phyloP scores from a whole-genome alignment of 345 rosid species.

The Garcia nutans region DNA sequence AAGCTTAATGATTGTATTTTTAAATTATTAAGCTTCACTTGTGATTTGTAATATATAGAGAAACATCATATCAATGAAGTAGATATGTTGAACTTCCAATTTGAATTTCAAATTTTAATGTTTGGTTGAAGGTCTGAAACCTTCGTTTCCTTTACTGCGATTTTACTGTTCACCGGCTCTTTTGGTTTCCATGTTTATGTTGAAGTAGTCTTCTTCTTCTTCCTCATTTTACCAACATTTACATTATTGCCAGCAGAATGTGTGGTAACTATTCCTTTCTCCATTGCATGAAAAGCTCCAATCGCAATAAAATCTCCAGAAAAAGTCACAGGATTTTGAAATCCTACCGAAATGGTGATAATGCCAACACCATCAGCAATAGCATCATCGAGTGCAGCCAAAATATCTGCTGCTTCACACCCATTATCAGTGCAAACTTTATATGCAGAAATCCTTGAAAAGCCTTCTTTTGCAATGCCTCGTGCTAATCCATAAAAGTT shows the following conservation, averaged over 20 bases:
- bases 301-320: conserved; percentile 18
- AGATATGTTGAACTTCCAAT: no score
- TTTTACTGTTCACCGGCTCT: no score
- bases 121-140: no score
- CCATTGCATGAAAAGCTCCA: conserved; percentile 35
- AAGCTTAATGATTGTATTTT: no score
- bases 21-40: no score
- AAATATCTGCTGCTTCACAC: conserved; percentile 13
- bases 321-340: accelerated
- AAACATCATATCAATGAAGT: no score
- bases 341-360: conserved; percentile 31
- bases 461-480: conserved; percentile 62
- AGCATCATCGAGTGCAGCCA: conserved; percentile 62
- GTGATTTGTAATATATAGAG: no score
- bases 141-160: no score
- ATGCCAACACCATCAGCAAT: conserved; percentile 65
- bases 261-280: conserved; percentile 28
- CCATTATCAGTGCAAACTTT: conserved; percentile 13
- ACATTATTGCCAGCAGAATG: conserved; percentile 36
- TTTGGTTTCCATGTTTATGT: no score
- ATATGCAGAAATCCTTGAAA: conserved; percentile 55
- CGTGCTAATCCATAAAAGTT: conserved; percentile 47
- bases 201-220: no score
- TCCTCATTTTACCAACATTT: no score
- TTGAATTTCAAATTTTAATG: no score